Evolutionary conservation across 2,329 filamentous ascomycete genomes (phyloP), one percentile per base, ranked within the genome.

Genomic region (Coniochaeta ligniaria): DNA sequence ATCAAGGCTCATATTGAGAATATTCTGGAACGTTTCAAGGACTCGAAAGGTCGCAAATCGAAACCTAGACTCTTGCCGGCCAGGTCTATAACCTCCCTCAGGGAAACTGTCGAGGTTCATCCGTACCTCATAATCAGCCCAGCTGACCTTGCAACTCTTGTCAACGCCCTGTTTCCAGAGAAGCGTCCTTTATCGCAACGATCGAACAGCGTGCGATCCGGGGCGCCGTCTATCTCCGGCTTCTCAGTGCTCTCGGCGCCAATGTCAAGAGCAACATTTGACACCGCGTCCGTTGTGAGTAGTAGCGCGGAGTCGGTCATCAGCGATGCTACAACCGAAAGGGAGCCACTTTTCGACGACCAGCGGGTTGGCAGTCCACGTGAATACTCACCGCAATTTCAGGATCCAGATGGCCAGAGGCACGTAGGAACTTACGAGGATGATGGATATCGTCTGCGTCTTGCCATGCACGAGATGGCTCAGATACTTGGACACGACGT

Each of bases 121-220:
- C 89, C 88, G 35, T 95, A 92, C 69, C 78, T 96, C 68, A 89
- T 94, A 36, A 75, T 96, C 65, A 91, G 89, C 69, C 86, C 91
- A 38, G 83, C 89, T 45, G 93, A 97, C 71, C 78, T 96, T 65
- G 79, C 89, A 38, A 93, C 91, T 2, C 76, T 96, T 67, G 84
- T 96, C 64, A 91, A 95, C 72, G 88, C 89, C 12, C 82, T 97
- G 16, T 96, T 93, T 69, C 93, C 93, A 0, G 88, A 91, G 67
- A 81, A 83, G 59, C 80, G 88, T 45, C 86, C 89, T 1, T 79
- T 80, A 38, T 91, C 88, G 1, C 79, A 78, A 60, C 81, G 84
- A 41, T 88, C 77, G 64, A 85, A 78, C 73, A 88, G 76, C 70
- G 80, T 84, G 73, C 83, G 77, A 75, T 92, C 81, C 67, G 90